These are phyloP conservation scores for Sordariomycetes sp. DNA, from an alignment of 2,329 filamentous ascomycete genomes.

Conservation along the genomic window DNA sequence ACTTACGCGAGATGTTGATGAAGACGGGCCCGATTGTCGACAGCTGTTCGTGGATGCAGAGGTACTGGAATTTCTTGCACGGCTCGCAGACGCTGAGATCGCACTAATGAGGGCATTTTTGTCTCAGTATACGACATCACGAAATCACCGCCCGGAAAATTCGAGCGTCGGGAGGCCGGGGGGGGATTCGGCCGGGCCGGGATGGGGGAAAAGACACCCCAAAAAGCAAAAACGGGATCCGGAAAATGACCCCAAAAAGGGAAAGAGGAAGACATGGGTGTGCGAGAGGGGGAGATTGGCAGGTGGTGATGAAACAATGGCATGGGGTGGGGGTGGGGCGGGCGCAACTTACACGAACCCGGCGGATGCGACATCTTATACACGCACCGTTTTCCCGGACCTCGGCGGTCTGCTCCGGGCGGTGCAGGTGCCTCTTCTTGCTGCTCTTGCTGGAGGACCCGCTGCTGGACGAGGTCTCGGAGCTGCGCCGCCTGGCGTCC, in stretches of 20 bases:
- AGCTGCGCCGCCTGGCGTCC: not conserved
- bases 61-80: conserved; percentile 11
- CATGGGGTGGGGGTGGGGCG: not conserved
- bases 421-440: conserved; percentile 3
- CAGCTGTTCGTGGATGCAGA: conserved; percentile 10
- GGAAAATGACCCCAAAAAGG: not conserved
- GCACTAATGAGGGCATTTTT: not conserved
- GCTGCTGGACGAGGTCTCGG: not conserved
- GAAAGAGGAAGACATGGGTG: not conserved
- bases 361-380: conserved; percentile 5
- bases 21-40: conserved; percentile 5
- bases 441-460: conserved; percentile 2
- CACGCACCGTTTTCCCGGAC: conserved; percentile 5
- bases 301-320: not conserved
- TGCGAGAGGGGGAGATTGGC: not conserved
- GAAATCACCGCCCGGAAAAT: not conserved
- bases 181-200: not conserved
- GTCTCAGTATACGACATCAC: not conserved
- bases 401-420: conserved; percentile 4
- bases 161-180: not conserved
- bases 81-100: conserved; percentile 10
- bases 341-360: conserved; percentile 4
- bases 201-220: not conserved
- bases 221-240: not conserved
- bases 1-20: conserved; percentile 4